Evolutionary conservation across 352 stramenopile species (phyloP).

Genomic region (Pythium sukuiense): DNA sequence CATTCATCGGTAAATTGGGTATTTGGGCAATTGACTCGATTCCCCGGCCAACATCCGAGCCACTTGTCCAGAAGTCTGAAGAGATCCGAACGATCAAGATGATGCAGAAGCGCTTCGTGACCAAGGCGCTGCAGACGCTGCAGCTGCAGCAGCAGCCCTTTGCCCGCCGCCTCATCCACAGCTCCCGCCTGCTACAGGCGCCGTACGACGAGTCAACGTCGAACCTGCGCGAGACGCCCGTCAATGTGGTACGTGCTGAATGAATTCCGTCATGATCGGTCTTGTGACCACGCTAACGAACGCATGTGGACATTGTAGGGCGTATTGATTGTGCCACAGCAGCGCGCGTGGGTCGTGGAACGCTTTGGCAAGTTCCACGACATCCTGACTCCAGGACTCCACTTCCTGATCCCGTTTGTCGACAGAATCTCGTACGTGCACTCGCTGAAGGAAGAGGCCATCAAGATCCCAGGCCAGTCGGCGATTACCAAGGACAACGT

Average conservation of each 20-base stretch:
- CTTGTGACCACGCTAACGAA: background rate
- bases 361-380: constrained; percentile 91
- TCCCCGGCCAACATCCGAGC: constrained; percentile 8
- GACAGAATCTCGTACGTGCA: constrained; percentile 91
- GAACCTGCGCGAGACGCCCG: constrained; percentile 27
- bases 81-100: constrained; percentile 20
- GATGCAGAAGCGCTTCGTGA: constrained; percentile 22
- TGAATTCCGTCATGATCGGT: background rate
- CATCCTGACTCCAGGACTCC: constrained; percentile 80
- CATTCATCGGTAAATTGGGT: background rate
- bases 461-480: constrained; percentile 89
- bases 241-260: constrained; percentile 26
- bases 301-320: constrained; percentile 36
- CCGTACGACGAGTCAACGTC: constrained; percentile 26
- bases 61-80: constrained; percentile 3
- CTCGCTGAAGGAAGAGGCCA: constrained; percentile 90
- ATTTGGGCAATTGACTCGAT: constrained; percentile 17
- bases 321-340: constrained; percentile 86
- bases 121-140: constrained; percentile 17
- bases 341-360: constrained; percentile 89
- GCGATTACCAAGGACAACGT: constrained; percentile 93
- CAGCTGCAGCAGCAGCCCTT: constrained; percentile 11
- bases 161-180: constrained; percentile 25
- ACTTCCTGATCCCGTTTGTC: constrained; percentile 90
- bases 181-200: constrained; percentile 21